Conservation (phyloP, 2,329 filamentous ascomycete genomes). For the Zasmidium cellare region DNA sequence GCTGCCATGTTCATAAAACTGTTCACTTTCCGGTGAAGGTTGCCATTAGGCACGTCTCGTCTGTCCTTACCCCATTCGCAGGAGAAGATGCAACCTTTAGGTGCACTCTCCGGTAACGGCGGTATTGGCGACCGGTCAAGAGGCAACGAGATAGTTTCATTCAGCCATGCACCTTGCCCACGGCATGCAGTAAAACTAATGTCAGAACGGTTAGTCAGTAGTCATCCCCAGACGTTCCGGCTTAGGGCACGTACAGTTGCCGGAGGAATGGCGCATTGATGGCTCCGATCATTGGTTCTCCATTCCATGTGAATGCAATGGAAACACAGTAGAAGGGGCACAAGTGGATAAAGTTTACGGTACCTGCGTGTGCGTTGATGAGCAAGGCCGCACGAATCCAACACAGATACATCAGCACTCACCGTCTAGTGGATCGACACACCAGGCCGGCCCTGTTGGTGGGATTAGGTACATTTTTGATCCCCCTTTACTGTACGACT, state of each 20-base stretch:
- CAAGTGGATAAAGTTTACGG: conserved; percentile 78
- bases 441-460: conserved; percentile 66
- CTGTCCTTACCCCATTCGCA: conserved; percentile 82
- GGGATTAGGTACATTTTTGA: conserved; percentile 68
- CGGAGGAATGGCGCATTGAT: conserved; percentile 69
- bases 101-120: conserved; percentile 63
- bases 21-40: conserved; percentile 69
- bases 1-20: conserved; percentile 75
- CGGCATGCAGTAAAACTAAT: conserved; percentile 68
- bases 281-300: conserved; percentile 65
- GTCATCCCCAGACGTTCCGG: background rate
- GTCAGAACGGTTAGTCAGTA: conserved; percentile 11
- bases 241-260: conserved; percentile 17
- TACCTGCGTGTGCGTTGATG: conserved; percentile 43
- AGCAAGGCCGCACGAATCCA: background rate
- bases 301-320: conserved; percentile 65
- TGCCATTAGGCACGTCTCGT: conserved; percentile 64
- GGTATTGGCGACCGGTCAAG: conserved; percentile 63
- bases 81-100: conserved; percentile 68
- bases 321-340: conserved; percentile 82
- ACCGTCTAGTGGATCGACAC: conserved; percentile 73
- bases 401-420: conserved; percentile 11
- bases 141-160: conserved; percentile 63
- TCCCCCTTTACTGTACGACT: conserved; percentile 68
- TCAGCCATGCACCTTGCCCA: conserved; percentile 68